Base-by-base conservation (phyloP, 768 basidiomycete species). In the Mycena filopes region DNA sequence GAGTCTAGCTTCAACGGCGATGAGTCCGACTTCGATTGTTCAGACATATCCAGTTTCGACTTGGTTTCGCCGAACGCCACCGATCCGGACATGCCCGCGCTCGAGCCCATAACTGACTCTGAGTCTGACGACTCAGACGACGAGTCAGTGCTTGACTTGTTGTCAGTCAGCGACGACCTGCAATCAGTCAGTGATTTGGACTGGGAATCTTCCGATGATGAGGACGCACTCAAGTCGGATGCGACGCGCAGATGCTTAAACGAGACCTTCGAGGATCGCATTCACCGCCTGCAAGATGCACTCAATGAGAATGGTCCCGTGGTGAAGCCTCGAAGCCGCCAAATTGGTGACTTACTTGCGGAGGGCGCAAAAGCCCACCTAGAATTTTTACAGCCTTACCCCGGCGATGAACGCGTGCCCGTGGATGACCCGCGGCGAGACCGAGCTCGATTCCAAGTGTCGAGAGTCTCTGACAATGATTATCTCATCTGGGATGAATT, bases 311-410 rank as follows among this genome's bases (percentile, higher is more conserved):
- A n/a, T n/a, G n/a, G n/a, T n/a, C 21, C 7, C 9, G 48, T 11
- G 23, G 23, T 25, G 25, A 11, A 26, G 28, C 25, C 6, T 13
- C 11, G 25, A 26, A 23, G 11, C n/a, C 28, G 8, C 23, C 48
- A 31, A 29, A 49, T 49, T 31, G 48, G 48, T 29, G 48, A 49
- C 20, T 7, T 49, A 10, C 28, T 49, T 6, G 48, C 23, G 11
- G 11, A 23, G 13, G 7, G 48, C 20, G 26, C 48, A 29, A 8
- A 29, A 15, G 11, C 48, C 6, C 15, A 26, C 16, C 48, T 49
- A 16, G 48, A 49, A 26, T 49, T 49, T 23, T 25, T 49, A 8
- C 48, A 49, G n/a, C 48, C 48, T 11, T 49, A 49, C 28, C 48
- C 48, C 11, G 48, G 48, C 8, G 48, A 49, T 49, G 48, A 49